Conservation (phyloP, 352 stramenopile genomes). For the Phytophthora aleatoria region DNA sequence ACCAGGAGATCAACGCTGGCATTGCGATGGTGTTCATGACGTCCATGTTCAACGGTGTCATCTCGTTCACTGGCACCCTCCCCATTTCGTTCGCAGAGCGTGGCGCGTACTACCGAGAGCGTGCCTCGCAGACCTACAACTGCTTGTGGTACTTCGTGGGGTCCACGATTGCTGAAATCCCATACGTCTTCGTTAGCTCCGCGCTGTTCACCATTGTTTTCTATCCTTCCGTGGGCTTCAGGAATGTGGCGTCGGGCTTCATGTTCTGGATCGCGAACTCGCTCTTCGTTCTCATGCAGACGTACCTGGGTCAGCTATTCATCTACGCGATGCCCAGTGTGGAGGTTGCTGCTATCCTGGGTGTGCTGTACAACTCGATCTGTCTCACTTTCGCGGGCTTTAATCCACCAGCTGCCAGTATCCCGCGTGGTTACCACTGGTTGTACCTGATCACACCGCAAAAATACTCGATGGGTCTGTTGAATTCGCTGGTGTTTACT, state of each 20-base stretch:
- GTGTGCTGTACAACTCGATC: constrained; percentile 17
- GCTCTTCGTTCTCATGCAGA: constrained; percentile 21
- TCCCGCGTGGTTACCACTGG: constrained; percentile 18
- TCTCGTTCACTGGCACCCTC: constrained; percentile 11
- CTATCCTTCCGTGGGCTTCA: constrained; percentile 18
- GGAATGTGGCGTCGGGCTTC: constrained; percentile 12
- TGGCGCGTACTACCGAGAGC: constrained; percentile 7
- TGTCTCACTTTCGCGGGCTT: constrained; percentile 16
- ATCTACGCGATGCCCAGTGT: constrained; percentile 18
- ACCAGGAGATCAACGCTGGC: constrained; percentile 16
- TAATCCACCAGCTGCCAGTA: constrained; percentile 13
- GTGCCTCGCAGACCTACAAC: constrained; percentile 18
- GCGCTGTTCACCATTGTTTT: constrained; percentile 15
- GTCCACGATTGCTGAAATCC: constrained; percentile 12
- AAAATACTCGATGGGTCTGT: constrained; percentile 10
- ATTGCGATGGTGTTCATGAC: constrained; percentile 9
- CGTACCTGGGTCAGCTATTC: constrained; percentile 15
- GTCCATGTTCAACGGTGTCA: constrained; percentile 14
- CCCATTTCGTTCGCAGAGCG: constrained; percentile 9
- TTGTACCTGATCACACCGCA: constrained; percentile 20
- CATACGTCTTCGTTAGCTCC: constrained; percentile 11
- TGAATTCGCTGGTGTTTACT: constrained; percentile 16
- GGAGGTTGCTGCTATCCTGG: constrained; percentile 13
- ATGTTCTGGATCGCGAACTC: constrained; percentile 19
- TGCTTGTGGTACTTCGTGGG: constrained; percentile 17